Percentiles rank a stretch among this genome's conserved stretches.
These are phyloP conservation scores for Rehmannia glutinosa DNA, from an alignment of 257 asterid genomes.

Conservation along the genomic window DNA sequence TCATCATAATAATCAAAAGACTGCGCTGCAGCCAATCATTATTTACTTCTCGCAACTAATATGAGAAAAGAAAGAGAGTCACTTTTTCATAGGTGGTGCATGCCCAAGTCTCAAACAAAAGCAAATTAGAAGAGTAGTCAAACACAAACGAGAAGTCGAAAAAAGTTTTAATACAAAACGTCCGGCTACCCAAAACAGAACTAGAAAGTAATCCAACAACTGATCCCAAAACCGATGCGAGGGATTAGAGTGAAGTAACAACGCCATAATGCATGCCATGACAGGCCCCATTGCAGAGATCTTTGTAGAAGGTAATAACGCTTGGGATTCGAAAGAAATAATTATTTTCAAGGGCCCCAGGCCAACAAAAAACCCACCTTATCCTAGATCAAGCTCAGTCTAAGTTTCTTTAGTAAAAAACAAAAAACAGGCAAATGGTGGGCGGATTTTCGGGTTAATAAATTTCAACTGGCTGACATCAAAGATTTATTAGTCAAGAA, in stretches of 20 bases:
- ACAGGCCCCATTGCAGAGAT: background rate
- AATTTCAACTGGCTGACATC: background rate
- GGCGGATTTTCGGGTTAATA: background rate
- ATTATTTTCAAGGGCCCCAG: background rate
- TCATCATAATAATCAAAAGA: no score
- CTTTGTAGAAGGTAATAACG: background rate
- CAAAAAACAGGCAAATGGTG: background rate
- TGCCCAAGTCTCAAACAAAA: no score
- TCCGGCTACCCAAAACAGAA: background rate
- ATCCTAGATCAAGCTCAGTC: background rate
- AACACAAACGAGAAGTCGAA: background rate
- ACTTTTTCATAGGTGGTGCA: no score
- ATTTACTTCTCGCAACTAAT: no score
- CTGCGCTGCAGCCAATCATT: no score
- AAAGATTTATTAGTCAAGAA: background rate
- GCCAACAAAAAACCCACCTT: background rate
- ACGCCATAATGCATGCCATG: background rate
- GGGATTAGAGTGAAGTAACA: background rate
- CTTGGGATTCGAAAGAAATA: background rate
- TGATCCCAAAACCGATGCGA: background rate
- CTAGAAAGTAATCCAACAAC: background rate
- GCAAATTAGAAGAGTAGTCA: background rate
- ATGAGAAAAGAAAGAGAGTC: no score
- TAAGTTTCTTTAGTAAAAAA: background rate
- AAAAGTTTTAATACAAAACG: background rate